Conservation (phyloP, 495 filamentous ascomycete genomes). For the Penicillium antarcticum region DNA sequence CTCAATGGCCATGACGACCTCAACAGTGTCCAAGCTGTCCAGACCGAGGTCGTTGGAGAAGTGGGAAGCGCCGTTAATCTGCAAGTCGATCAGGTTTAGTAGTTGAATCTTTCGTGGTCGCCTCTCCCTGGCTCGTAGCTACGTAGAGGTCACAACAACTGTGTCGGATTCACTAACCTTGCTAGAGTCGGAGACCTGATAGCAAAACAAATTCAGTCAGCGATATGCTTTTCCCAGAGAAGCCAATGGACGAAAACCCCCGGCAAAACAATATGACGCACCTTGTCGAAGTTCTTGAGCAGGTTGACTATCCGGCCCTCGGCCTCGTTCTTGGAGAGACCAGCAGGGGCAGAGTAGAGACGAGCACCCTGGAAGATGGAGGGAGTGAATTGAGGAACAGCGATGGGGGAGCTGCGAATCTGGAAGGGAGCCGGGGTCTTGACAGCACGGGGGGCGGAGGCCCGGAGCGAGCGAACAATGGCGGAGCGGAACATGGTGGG, state of each 20-base stretch:
- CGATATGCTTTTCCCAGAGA: conserved; percentile 11
- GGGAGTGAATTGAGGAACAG: conserved; percentile 44
- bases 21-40: conserved; percentile 95
- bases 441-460: conserved; percentile 55
- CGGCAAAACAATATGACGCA: conserved; percentile 40
- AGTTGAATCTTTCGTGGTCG: conserved; percentile 1
- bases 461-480: conserved; percentile 62
- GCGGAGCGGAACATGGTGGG: conserved; percentile 81
- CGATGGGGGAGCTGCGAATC: conserved; percentile 54
- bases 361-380: conserved; percentile 59
- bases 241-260: conserved; percentile 9
- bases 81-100: conserved; percentile 14
- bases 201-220: conserved; percentile 5
- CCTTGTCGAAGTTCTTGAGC: conserved; percentile 96
- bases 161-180: conserved; percentile 56
- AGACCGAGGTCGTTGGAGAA: conserved; percentile 95
- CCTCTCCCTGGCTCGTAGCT: not conserved
- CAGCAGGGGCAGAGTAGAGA: conserved; percentile 80
- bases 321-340: conserved; percentile 76
- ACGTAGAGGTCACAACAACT: conserved; percentile 8
- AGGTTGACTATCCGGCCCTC: conserved; percentile 91
- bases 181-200: conserved; percentile 67
- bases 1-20: conserved; percentile 99
- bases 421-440: conserved; percentile 52
- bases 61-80: conserved; percentile 81